These are phyloP conservation scores for Claviceps digitariae DNA, from an alignment of 2,329 filamentous ascomycete species.

Conservation along the genomic window DNA sequence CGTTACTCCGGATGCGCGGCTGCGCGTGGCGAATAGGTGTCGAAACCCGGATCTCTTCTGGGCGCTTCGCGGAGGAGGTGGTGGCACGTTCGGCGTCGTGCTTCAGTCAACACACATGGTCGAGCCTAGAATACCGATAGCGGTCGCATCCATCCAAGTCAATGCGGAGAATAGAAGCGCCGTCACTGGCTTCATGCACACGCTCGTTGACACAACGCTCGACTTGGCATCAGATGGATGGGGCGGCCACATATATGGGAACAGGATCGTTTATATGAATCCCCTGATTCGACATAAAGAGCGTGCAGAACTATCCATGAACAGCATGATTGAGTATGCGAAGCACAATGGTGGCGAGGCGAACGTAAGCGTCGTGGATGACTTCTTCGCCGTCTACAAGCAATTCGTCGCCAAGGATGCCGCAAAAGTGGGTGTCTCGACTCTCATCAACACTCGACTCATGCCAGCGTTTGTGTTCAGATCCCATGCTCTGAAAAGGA, in stretches of 20 bases:
- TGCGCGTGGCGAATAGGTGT: slow-evolving; percentile 25
- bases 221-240: slow-evolving; percentile 8
- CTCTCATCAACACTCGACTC: slow-evolving; percentile 7
- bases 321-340: slow-evolving; percentile 1
- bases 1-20: slow-evolving; percentile 29
- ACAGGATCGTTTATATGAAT: slow-evolving; percentile 6
- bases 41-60: slow-evolving; percentile 34
- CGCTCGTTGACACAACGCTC: slow-evolving; percentile 8
- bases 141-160: slow-evolving; percentile 3
- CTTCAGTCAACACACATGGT: slow-evolving; percentile 20
- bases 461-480: slow-evolving; percentile 5
- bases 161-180: not conserved
- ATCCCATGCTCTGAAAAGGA: not conserved
- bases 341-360: slow-evolving; percentile 3
- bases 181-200: slow-evolving; percentile 5
- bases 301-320: slow-evolving; percentile 1
- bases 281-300: slow-evolving; percentile 1
- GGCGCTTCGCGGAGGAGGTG: slow-evolving; percentile 32
- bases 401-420: slow-evolving; percentile 5
- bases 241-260: slow-evolving; percentile 10
- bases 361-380: slow-evolving; percentile 3
- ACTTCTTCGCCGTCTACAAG: slow-evolving; percentile 7
- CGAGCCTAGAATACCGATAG: slow-evolving; percentile 1
- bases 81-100: slow-evolving; percentile 28
- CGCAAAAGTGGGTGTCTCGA: slow-evolving; percentile 7